Evolutionary conservation across 108 stramenopile genomes (phyloP).

Genomic region (Pseudonitzschia pungens): DNA sequence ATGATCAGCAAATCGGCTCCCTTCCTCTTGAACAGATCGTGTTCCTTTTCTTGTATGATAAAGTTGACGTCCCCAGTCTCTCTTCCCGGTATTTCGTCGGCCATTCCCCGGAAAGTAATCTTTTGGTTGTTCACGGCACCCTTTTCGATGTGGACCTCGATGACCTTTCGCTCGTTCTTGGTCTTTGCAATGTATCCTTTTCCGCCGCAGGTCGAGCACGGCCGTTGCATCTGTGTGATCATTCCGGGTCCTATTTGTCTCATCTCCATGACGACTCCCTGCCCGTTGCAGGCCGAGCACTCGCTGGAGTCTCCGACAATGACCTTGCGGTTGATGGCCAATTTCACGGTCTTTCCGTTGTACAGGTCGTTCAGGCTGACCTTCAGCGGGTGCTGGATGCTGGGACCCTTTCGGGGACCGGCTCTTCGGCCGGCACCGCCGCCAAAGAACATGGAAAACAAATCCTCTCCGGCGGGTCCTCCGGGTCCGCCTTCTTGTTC

Average conservation of each 20-base stretch:
- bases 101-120: constrained; percentile 93
- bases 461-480: constrained; percentile 79
- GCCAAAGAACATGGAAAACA: constrained; percentile 97
- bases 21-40: constrained; percentile 94
- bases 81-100: constrained; percentile 95
- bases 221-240: constrained; percentile 94
- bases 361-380: constrained; percentile 96
- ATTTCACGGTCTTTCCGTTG: constrained; percentile 96
- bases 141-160: constrained; percentile 95
- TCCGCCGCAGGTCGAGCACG: constrained; percentile 79
- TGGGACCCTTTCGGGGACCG: constrained; percentile 91
- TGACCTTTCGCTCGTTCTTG: constrained; percentile 90
- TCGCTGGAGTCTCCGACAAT: constrained; percentile 79
- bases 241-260: constrained; percentile 96
- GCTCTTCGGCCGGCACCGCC: constrained; percentile 59
- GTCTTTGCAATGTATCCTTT: constrained; percentile 71
- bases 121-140: constrained; percentile 95
- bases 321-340: constrained; percentile 90
- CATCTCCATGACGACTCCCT: constrained; percentile 90
- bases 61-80: constrained; percentile 97
- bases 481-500: constrained; percentile 67
- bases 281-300: constrained; percentile 87
- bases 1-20: constrained; percentile 94
- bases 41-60: constrained; percentile 96
- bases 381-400: constrained; percentile 93